Percentiles rank a stretch among this genome's conserved stretches.
phyloP scores from a whole-genome alignment of 2,329 filamentous ascomycete species.

The Domatiomyces catenatus region DNA sequence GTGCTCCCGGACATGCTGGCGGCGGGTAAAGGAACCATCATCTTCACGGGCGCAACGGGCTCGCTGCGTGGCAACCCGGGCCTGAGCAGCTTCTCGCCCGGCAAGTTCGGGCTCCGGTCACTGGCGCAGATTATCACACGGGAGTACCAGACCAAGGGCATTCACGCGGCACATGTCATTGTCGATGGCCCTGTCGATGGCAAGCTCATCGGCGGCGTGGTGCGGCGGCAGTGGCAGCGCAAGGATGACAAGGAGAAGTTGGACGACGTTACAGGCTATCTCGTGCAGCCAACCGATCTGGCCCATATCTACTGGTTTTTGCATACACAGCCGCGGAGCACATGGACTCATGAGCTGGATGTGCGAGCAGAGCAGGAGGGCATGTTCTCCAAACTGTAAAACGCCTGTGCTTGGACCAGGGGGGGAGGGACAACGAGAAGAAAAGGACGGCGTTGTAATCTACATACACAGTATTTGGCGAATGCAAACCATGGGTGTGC shows the following conservation, averaged over 20 bases:
- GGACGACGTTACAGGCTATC: slow-evolving; percentile 7
- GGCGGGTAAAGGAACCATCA: slow-evolving; percentile 9
- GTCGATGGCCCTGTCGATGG: slow-evolving; percentile 38
- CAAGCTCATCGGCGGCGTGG: slow-evolving; percentile 20
- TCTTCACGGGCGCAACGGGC: slow-evolving; percentile 12
- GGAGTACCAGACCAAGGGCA: slow-evolving; percentile 40
- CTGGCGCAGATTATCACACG: slow-evolving; percentile 36
- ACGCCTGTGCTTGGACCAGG: neutral
- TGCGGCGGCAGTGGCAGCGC: slow-evolving; percentile 8
- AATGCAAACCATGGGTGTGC: neutral
- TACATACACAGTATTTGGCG: neutral
- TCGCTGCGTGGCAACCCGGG: slow-evolving; percentile 10
- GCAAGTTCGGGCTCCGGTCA: slow-evolving; percentile 34
- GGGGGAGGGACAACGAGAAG: neutral
- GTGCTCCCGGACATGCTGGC: slow-evolving; percentile 13
- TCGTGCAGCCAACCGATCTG: slow-evolving; percentile 26
- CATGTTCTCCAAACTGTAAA: slow-evolving; percentile 11
- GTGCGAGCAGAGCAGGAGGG: slow-evolving; percentile 22
- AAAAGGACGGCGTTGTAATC: neutral
- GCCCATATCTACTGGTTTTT: slow-evolving; percentile 42
- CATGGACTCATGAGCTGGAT: slow-evolving; percentile 41
- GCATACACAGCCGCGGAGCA: slow-evolving; percentile 36
- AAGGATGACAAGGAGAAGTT: slow-evolving; percentile 6
- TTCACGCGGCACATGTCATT: slow-evolving; percentile 41
- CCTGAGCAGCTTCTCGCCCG: slow-evolving; percentile 11